Percentiles rank a stretch among this genome's conserved stretches.
These are phyloP conservation scores for Penicillium sp. DNA, from an alignment of 2,329 filamentous ascomycete species.

Conservation along the genomic window DNA sequence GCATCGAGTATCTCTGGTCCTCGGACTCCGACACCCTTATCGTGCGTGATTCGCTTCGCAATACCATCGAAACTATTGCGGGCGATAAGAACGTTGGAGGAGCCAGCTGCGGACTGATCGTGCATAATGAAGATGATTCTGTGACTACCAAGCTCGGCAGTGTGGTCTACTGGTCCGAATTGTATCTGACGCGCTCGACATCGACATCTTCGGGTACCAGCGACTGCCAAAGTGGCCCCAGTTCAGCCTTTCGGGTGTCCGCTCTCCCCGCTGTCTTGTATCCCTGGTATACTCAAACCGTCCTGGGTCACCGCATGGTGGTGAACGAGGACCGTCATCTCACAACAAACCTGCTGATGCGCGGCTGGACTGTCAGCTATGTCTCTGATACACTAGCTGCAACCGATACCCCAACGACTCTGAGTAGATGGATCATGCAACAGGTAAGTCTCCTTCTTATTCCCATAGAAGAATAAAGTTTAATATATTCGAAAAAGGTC, in stretches of 20 bases:
- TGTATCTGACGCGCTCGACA: conserved; percentile 34
- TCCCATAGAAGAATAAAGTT: too few relatives aligned
- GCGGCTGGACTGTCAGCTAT: conserved; percentile 36
- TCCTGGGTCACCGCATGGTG: conserved; percentile 33
- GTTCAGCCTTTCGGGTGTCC: conserved; percentile 34
- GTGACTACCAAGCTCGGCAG: conserved; percentile 30
- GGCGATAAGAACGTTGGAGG: conserved; percentile 34
- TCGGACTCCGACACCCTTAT: conserved; percentile 39
- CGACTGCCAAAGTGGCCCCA: conserved; percentile 40
- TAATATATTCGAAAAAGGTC: background rate
- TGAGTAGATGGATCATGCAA: conserved; percentile 37
- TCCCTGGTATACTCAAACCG: conserved; percentile 38
- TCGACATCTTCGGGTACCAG: conserved; percentile 29
- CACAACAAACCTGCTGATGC: conserved; percentile 36
- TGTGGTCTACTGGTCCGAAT: conserved; percentile 37
- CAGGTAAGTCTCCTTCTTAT: conserved; percentile 22
- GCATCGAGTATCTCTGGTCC: conserved; percentile 38
- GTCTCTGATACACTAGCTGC: conserved; percentile 33
- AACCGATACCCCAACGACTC: conserved; percentile 38
- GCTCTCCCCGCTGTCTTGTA: conserved; percentile 32
- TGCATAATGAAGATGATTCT: conserved; percentile 35
- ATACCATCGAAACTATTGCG: conserved; percentile 30
- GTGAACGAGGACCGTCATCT: conserved; percentile 42
- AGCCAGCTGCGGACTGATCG: conserved; percentile 32
- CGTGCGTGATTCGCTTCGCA: conserved; percentile 27